phyloP scores from a whole-genome alignment of 345 rosid species.

The Gossypium australe region DNA sequence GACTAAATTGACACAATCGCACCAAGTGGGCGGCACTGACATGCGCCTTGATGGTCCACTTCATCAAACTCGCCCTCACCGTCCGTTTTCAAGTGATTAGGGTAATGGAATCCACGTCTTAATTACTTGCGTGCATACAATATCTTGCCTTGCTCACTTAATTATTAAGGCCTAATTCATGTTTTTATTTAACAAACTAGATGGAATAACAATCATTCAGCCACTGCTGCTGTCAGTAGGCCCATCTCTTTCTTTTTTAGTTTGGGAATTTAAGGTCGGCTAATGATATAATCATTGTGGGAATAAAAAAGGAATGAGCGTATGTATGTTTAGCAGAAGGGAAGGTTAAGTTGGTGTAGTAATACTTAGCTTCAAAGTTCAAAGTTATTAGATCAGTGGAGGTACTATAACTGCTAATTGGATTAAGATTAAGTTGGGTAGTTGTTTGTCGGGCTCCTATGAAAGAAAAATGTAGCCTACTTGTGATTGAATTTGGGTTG shows the following conservation, averaged over 20 bases:
- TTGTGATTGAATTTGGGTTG: neutral
- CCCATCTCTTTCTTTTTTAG: neutral
- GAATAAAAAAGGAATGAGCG: neutral
- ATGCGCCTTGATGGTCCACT: neutral
- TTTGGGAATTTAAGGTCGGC: too few relatives aligned
- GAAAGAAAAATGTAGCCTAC: neutral
- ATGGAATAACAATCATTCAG: neutral
- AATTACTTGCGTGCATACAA: neutral
- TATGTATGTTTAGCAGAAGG: neutral
- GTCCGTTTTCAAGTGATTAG: neutral
- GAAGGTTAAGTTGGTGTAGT: neutral
- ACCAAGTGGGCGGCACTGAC: neutral
- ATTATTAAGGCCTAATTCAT: neutral
- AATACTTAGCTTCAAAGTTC: neutral
- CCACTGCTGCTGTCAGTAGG: neutral
- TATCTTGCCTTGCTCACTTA: neutral
- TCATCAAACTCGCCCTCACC: neutral
- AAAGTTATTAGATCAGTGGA: neutral
- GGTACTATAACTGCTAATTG: neutral
- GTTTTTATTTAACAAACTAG: neutral
- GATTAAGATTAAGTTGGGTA: neutral
- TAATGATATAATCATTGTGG: neutral
- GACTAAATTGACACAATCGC: neutral
- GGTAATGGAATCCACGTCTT: constrained; percentile 6
- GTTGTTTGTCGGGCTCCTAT: neutral